Base-by-base conservation (phyloP, 306 rosid species). In the Prunus kanzakura region DNA sequence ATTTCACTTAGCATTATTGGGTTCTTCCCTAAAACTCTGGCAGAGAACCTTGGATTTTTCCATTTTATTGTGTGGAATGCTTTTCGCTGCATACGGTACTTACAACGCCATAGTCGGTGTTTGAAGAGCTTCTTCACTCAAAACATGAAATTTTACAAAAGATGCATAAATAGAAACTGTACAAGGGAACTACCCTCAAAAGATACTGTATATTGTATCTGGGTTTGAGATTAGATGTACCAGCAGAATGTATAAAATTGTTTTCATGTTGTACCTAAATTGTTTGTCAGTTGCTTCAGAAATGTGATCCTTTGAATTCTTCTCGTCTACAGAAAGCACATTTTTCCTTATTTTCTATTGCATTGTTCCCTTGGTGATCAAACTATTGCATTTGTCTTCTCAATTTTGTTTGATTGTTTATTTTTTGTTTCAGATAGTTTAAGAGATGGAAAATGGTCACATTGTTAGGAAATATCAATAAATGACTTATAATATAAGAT, bases 31-130 rank as follows among this genome's bases (percentile, higher is more conserved):
- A 64, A 47, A 68, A 67, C 68, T 72, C 11, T 84, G 91, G 91
- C 91, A 89, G 69, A 86, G 73, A 77, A 78, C 80, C 76, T 81
- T 89, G 83, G 94, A 91, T 82, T 84, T 46, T 54, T 22, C 71
- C 73, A 86, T 94, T 32, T 47, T 94, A 69, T 72, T 88, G 18
- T 82, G 75, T 71, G 97, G 98, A 55, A 58, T 94, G 79, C 79
- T 91, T 75, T 94, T 94, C 13, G 98, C 98, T 14, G 75, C 47
- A 19, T 94, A 94, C 81, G 97, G 98, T n/a, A 89, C 95, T 22
- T 91, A 82, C 76, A 91, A 86, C 71, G 20, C 91, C 65, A 0
- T 94, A 9, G 86, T 79, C 46, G 93, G 94, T 56, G 76, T 90
- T 64, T 90, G 83, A 87, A 79, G 38, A 29, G 73, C 75, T 63